Evolutionary conservation across 2,329 filamentous ascomycete species (phyloP).

Genomic region (Periglandula ipomoeae): DNA sequence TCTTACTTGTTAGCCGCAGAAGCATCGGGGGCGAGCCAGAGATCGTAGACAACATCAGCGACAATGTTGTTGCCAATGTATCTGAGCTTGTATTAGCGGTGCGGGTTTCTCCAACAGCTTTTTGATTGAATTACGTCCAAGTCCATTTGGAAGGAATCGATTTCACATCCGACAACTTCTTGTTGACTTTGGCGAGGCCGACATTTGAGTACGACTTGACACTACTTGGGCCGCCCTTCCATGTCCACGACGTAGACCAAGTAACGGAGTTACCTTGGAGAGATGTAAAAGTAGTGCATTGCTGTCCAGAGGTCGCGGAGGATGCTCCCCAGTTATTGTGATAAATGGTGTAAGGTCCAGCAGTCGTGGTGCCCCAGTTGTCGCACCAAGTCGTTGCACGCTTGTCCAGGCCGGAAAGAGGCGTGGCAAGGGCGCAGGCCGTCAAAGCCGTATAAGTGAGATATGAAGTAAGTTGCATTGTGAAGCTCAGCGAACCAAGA

Average conservation of each 20-base stretch:
- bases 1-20: conserved; percentile 42
- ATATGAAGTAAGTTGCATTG: not conserved
- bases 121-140: not conserved
- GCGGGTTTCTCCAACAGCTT: not conserved
- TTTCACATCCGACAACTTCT: not conserved
- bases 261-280: not conserved
- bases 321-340: not conserved
- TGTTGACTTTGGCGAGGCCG: not conserved
- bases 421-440: not conserved
- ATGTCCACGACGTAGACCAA: not conserved
- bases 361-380: not conserved
- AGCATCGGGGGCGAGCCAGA: conserved; percentile 44
- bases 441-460: not conserved
- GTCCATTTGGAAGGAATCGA: not conserved
- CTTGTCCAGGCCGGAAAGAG: not conserved
- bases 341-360: not conserved
- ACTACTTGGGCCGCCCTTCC: not conserved
- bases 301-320: not conserved
- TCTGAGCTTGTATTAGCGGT: conserved; percentile 13
- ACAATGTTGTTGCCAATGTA: conserved; percentile 28
- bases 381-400: not conserved
- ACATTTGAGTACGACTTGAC: not conserved
- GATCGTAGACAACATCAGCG: conserved; percentile 51
- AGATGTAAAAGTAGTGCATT: not conserved
- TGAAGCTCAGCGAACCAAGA: no score